Conservation (phyloP, 192 early-diverging fungal species). For the Backusella morwellensis region DNA sequence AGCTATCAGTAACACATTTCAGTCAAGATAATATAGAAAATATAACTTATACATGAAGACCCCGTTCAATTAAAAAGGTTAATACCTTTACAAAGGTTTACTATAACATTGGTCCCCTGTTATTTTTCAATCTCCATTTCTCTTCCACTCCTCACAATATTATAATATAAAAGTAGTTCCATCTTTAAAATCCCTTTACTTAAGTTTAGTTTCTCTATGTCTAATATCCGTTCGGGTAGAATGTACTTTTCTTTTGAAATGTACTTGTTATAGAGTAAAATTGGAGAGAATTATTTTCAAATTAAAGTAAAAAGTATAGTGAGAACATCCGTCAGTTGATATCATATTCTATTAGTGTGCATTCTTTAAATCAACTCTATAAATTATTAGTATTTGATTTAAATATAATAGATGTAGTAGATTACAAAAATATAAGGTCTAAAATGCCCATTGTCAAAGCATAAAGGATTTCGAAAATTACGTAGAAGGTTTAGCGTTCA, state of each 20-base stretch:
- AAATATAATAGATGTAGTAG: not conserved
- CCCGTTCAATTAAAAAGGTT: not conserved
- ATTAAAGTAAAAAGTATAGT: not conserved
- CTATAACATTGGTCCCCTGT: not conserved
- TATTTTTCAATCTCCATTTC: not conserved
- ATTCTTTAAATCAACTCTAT: slow-evolving; percentile 84
- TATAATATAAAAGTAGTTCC: not conserved
- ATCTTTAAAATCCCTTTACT: not conserved
- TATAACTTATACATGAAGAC: not conserved
- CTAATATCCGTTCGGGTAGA: not conserved
- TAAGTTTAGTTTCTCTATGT: not conserved
- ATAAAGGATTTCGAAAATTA: not conserved
- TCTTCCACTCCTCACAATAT: not conserved
- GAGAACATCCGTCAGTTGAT: not conserved
- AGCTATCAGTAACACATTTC: not conserved
- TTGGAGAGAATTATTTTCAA: not conserved
- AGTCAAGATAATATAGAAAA: not conserved
- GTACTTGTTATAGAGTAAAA: not conserved
- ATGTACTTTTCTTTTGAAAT: not conserved
- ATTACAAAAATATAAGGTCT: not conserved
- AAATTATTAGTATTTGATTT: not conserved
- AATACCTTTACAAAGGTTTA: not conserved
- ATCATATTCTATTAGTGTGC: slow-evolving; percentile 46
- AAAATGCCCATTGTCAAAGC: not conserved
- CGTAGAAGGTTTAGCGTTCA: not conserved